Base-by-base conservation (phyloP, 1,139 yeast genomes). In the Taphrina populina region DNA sequence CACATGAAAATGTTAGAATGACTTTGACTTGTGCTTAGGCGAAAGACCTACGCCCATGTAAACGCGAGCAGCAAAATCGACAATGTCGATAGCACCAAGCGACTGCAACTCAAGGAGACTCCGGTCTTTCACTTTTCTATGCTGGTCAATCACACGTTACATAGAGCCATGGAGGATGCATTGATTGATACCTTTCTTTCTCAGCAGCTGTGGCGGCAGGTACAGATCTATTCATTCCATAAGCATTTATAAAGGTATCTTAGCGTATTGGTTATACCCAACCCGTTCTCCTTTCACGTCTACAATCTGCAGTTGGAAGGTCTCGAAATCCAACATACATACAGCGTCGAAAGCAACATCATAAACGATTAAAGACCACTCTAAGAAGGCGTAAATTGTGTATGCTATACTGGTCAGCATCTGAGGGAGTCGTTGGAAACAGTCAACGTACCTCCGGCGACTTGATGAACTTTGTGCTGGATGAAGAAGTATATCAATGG, bases 341-440 rank as follows among this genome's bases (percentile, higher is more conserved):
- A 88, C 83, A 1, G 92, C 75, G 69, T 92, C 98, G 68, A 88
- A 92, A 1, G 80, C 81, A 36, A 92, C 77, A 66, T 92, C 98
- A 59, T 88, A 76, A 23, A 88, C 64, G 59, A 92, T 86, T 66
- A 92, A 74, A 0, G 85, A 73, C 98, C 98, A 92, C 70, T 92
- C 98, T 65, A 88, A 84, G 69, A 88, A 88, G 0, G 98, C 96
- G 69, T 92, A 92, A 49, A 81, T 77, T 0, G 97, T 88, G 69
- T 92, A 92, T 3, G 98, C 96, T 63, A 17, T 2, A 11, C 19
- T 23, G 20, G 26, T 32, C 10, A 4, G 32, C 10, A 13, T 11
- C 19, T 20, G 15, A 2, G 17, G 2, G 27, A 2, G 8, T 11
- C n/a, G n/a, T n/a, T 11, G 26, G 26, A 37, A 6, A 17, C 7